Percentiles rank a stretch among this genome's conserved stretches.
Evolutionary conservation across 2,329 filamentous ascomycete genomes (phyloP).

Genomic region (Colletotrichum phormii): DNA sequence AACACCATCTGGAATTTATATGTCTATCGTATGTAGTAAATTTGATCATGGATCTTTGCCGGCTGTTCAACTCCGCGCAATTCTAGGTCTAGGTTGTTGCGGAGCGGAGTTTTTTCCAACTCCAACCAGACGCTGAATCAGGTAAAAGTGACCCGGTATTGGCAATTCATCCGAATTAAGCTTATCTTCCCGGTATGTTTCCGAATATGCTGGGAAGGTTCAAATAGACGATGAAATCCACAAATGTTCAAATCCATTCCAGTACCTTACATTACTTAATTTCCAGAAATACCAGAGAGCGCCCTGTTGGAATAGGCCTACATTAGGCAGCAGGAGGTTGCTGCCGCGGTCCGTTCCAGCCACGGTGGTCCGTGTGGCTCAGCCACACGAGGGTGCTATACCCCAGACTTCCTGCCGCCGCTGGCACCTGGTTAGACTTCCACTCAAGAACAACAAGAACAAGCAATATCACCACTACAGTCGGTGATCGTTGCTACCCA

Average conservation of each 20-base stretch:
- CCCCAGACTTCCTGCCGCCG: too few species aligned
- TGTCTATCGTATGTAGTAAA: background rate
- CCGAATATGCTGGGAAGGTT: background rate
- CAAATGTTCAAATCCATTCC: background rate
- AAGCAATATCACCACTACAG: too few species aligned
- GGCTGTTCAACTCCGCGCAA: background rate
- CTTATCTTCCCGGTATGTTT: background rate
- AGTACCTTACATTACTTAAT: too few species aligned
- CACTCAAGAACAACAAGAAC: too few species aligned
- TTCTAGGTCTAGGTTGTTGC: background rate
- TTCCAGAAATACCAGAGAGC: too few species aligned
- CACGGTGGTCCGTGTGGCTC: too few species aligned
- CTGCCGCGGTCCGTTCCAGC: too few species aligned
- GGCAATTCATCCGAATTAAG: background rate
- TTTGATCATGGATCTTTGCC: background rate
- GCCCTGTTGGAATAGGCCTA: too few species aligned
- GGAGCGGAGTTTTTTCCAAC: slow-evolving; percentile 16
- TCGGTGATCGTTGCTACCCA: too few species aligned
- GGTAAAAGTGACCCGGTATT: background rate
- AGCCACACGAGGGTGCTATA: too few species aligned
- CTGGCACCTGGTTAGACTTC: too few species aligned
- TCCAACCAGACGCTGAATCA: background rate
- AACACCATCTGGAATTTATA: background rate
- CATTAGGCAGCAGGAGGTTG: too few species aligned
- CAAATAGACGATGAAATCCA: background rate